Evolutionary conservation across 768 basidiomycete genomes (phyloP), one percentile per base, ranked within the genome.

Genomic region (Suillus bovinus): DNA sequence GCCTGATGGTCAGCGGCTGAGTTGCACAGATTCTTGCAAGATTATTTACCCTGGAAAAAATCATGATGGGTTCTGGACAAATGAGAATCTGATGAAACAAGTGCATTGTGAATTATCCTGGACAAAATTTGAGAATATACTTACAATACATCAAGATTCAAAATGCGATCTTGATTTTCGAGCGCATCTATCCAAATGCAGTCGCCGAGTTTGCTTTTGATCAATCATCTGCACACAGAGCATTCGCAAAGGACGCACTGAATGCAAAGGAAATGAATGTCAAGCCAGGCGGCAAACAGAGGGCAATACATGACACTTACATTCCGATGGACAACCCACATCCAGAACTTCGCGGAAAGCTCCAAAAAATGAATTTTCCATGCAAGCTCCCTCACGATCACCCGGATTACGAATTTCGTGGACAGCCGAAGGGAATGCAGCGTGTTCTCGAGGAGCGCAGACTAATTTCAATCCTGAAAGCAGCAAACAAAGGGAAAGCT

Each of bases 181-280:
- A 74, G 52, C 24, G 31, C 9, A 65, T 70, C 47, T 68, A 68
- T 53, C 71, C 66, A 10, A 60, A 64, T 33, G 64, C 61, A 2
- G 20, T 66, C 5, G 65, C 57, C 1, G 60, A 70, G 29, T 73
- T 66, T 17, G 53, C 69, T 33, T 74, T 74, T 52, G 68, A 74
- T 54, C 68, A 69, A 56, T 74, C 69, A 2, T 73, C 64, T 0
- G 67, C 71, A 6, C 67, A 74, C 42, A 65, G 67, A 16, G 67
- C 66, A 14, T 70, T 70, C 22, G 59, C 70, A 20, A 60, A 63
- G 16, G 69, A 74, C 58, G 69, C 71, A 5, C 63, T 73, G 1
- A 67, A 72, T 61, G 67, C 60, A 22, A 67, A 70, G 39, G 69
- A 72, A 3, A 73, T 73, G 70, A 74, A 73, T 60, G 58, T 65